phyloP scores from a whole-genome alignment of 192 early-diverging fungal genomes.

The Backusella morwellensis region DNA sequence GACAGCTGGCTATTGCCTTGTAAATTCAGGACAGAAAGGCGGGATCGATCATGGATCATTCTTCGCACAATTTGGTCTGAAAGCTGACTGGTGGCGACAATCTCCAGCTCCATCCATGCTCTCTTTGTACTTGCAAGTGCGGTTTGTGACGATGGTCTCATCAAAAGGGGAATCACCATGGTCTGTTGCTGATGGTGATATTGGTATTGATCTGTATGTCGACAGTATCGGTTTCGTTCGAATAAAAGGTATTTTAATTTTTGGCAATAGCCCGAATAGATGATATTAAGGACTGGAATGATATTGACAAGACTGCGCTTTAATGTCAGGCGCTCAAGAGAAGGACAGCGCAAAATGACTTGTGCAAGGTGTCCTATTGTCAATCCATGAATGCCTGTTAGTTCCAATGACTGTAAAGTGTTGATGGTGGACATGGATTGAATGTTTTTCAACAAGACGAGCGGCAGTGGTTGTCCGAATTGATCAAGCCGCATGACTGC shows the following conservation, averaged over 20 bases:
- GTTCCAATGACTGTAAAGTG: neutral
- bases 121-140: neutral
- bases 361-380: neutral
- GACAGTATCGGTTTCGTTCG: constrained; percentile 13
- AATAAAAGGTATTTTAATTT: constrained; percentile 7
- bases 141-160: neutral
- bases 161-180: neutral
- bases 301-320: constrained; percentile 15
- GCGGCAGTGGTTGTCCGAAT: neutral
- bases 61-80: neutral
- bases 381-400: constrained; percentile 18
- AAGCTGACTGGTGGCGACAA: neutral
- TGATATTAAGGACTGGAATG: constrained; percentile 12
- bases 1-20: neutral
- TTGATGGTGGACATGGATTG: neutral
- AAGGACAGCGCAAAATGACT: constrained; percentile 5
- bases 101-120: neutral
- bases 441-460: neutral
- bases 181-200: neutral
- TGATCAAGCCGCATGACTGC: neutral
- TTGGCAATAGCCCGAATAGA: neutral
- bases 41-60: neutral
- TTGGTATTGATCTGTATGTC: neutral
- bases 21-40: neutral
- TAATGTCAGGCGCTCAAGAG: neutral